phyloP scores from a whole-genome alignment of 2,329 filamentous ascomycete genomes.

The Ceratocystis diversiconidia region DNA sequence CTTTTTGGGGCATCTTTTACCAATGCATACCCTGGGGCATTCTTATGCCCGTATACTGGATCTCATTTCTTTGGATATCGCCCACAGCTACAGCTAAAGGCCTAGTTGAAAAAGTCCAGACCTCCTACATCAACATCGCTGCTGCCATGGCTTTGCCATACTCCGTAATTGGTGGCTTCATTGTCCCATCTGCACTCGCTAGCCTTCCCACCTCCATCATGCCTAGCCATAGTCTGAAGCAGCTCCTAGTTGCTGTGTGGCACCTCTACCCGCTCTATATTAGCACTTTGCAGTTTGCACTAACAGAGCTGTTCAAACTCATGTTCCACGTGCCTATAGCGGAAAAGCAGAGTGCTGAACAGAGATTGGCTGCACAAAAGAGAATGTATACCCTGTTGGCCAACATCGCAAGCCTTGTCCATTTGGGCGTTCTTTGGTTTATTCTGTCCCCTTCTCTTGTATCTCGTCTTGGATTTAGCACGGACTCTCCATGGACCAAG shows the following conservation, averaged over 20 bases:
- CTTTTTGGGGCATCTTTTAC: conserved; percentile 21
- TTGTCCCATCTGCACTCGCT: conserved; percentile 19
- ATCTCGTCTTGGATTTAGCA: not conserved
- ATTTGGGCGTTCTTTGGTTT: conserved; percentile 17
- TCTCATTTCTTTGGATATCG: conserved; percentile 20
- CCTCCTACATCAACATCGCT: conserved; percentile 10
- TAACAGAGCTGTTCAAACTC: conserved; percentile 8
- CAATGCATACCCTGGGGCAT: conserved; percentile 21
- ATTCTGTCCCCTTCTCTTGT: conserved; percentile 8
- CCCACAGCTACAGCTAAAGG: conserved; percentile 14
- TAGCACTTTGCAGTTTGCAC: conserved; percentile 14
- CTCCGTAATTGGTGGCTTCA: conserved; percentile 18
- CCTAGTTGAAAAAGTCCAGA: conserved; percentile 10
- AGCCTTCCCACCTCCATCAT: conserved; percentile 18
- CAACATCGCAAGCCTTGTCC: not conserved
- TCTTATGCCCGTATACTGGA: conserved; percentile 21
- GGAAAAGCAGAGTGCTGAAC: not conserved
- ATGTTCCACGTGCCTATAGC: conserved; percentile 1
- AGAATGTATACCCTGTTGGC: conserved; percentile 18
- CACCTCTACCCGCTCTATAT: conserved; percentile 21
- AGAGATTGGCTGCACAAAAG: conserved; percentile 7
- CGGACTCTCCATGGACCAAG: conserved; percentile 6
- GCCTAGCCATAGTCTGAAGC: conserved; percentile 18
- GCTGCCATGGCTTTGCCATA: conserved; percentile 19
- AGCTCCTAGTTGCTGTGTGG: conserved; percentile 21